These are phyloP conservation scores for Sphaerulina musiva DNA, from an alignment of 2,329 filamentous ascomycete genomes.

Conservation along the genomic window DNA sequence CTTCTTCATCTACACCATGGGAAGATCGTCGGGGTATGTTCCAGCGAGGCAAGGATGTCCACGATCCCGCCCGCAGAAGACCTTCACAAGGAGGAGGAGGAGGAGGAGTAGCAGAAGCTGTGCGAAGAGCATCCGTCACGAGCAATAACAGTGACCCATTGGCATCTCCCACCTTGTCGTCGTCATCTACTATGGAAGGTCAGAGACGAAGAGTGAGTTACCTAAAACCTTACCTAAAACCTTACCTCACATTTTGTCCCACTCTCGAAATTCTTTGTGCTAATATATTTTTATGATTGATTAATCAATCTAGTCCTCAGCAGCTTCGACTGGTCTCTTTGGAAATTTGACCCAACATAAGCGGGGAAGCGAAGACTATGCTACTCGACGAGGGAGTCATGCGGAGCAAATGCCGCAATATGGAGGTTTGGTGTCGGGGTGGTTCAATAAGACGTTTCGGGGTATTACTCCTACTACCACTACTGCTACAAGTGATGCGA, in stretches of 20 bases:
- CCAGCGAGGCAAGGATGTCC: constrained; percentile 32
- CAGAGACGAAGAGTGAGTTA: constrained; percentile 17
- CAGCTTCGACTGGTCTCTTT: constrained; percentile 27
- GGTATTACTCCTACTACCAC: constrained; percentile 11
- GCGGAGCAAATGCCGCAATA: constrained; percentile 16
- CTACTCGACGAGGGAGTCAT: constrained; percentile 26
- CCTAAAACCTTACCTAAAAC: background rate
- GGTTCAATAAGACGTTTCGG: constrained; percentile 30
- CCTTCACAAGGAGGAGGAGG: constrained; percentile 15
- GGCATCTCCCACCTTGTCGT: constrained; percentile 3
- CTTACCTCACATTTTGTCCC: background rate
- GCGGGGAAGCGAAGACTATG: constrained; percentile 32
- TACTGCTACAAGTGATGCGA: background rate
- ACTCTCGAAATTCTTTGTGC: background rate
- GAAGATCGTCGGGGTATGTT: constrained; percentile 31
- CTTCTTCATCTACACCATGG: constrained; percentile 16
- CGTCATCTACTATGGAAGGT: constrained; percentile 8
- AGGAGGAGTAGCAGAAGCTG: constrained; percentile 27
- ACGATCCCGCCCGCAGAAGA: constrained; percentile 23
- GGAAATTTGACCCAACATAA: constrained; percentile 27
- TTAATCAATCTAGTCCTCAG: constrained; percentile 18
- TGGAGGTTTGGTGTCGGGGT: constrained; percentile 23
- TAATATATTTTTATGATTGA: background rate
- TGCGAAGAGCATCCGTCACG: constrained; percentile 25
- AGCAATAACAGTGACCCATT: constrained; percentile 21